Conservation (phyloP, 2,329 filamentous ascomycete genomes). For the Penicillium fuscoglaucum region DNA sequence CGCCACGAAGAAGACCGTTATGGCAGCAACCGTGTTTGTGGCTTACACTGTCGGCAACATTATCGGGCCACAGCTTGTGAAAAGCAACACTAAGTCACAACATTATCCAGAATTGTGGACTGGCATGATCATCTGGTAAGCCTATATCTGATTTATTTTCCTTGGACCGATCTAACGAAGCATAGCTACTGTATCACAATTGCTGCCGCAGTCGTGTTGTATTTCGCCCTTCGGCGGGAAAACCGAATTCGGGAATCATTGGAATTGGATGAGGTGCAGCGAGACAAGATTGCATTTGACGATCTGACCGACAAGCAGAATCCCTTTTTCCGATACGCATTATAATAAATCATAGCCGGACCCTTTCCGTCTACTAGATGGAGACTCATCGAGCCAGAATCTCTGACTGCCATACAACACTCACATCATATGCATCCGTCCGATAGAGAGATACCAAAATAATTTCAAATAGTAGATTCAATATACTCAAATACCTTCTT, state of each 20-base stretch:
- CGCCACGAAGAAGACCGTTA: constrained; percentile 75
- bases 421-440: not conserved
- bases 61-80: constrained; percentile 70
- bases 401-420: not conserved
- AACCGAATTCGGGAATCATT: constrained; percentile 56
- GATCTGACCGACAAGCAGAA: constrained; percentile 71
- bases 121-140: constrained; percentile 63
- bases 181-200: constrained; percentile 68
- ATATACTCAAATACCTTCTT: not conserved
- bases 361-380: not conserved
- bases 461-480: not conserved
- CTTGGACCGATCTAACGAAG: constrained; percentile 1
- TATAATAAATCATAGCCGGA: constrained; percentile 30
- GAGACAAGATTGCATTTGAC: constrained; percentile 65
- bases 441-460: not conserved
- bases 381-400: not conserved
- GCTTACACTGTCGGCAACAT: constrained; percentile 77
- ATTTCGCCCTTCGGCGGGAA: constrained; percentile 59
- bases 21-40: constrained; percentile 71
- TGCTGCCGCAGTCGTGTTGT: constrained; percentile 55
- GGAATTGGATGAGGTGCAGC: constrained; percentile 59
- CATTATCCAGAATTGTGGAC: constrained; percentile 74
- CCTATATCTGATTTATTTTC: not conserved
- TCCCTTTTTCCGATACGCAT: constrained; percentile 63
- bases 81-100: constrained; percentile 61